A percentile compares a stretch with the other conserved stretches of the same genome.
Conservation (phyloP, 148 eudicot species). For the Rhododendron ovatum region DNA sequence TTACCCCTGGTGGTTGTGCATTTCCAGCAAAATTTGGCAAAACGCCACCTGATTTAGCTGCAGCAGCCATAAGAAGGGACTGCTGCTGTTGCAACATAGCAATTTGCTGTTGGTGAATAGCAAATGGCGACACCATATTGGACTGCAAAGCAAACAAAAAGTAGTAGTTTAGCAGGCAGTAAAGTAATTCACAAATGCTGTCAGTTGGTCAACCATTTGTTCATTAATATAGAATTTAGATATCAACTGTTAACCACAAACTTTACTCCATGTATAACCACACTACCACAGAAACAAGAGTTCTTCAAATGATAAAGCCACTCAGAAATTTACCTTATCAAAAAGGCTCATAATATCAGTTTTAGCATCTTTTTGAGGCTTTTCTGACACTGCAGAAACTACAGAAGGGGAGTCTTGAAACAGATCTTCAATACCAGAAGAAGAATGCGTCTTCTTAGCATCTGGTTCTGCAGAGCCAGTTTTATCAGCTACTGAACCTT, state of each 20-base stretch:
- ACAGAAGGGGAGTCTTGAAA: slow-evolving; percentile 55
- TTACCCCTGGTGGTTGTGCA: slow-evolving; percentile 44
- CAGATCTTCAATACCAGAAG: slow-evolving; percentile 72
- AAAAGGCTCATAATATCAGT: slow-evolving; percentile 95
- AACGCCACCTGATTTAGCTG: slow-evolving; percentile 64
- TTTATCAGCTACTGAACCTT: slow-evolving; percentile 55
- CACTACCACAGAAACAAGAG: background rate
- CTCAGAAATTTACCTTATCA: slow-evolving; percentile 62
- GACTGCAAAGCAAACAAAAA: slow-evolving; percentile 42
- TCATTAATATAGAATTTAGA: background rate
- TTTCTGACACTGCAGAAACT: slow-evolving; percentile 27
- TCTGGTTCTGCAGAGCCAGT: slow-evolving; percentile 33
- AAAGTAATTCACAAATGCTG: background rate
- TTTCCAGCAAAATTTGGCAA: slow-evolving; percentile 43
- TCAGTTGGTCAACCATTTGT: background rate
- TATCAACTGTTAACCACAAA: background rate
- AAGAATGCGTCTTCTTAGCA: slow-evolving; percentile 41
- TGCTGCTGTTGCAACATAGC: slow-evolving; percentile 94
- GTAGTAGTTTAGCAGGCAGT: background rate
- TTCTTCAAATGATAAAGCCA: background rate
- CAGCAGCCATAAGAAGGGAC: slow-evolving; percentile 85
- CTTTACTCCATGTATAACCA: background rate
- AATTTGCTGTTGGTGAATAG: slow-evolving; percentile 86
- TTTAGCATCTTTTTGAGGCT: slow-evolving; percentile 76
- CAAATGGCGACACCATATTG: slow-evolving; percentile 79